phyloP scores from a whole-genome alignment of 495 filamentous ascomycete species.

The Podospora bellae-mahoneyi region DNA sequence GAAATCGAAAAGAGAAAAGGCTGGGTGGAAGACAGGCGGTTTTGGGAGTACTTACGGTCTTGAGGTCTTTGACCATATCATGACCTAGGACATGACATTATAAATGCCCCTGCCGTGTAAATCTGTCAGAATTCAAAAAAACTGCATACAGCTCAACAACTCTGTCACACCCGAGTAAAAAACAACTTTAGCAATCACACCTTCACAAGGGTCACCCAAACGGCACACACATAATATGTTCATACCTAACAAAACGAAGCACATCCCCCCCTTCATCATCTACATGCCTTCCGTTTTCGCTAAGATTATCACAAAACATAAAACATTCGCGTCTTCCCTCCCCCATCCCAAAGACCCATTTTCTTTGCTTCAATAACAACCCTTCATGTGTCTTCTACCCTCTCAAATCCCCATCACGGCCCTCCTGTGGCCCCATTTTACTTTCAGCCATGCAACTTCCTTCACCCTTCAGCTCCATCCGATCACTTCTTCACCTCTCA shows the following conservation, averaged over 20 bases:
- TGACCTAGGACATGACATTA: no score
- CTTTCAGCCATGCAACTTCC: neutral
- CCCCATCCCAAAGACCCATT: neutral
- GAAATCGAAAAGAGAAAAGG: no score
- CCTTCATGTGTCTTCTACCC: neutral
- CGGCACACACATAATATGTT: neutral
- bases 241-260: conserved; percentile 1
- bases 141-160: no score
- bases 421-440: neutral
- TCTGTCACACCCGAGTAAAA: no score
- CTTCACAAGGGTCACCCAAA: no score
- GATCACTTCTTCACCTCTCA: neutral
- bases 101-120: no score
- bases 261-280: neutral
- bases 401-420: neutral
- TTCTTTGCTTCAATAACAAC: neutral
- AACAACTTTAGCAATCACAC: no score
- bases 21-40: no score
- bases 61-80: no score
- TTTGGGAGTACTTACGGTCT: no score
- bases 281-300: neutral
- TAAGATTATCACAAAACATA: neutral
- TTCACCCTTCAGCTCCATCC: neutral
- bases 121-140: no score
- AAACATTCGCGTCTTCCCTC: neutral